Conservation (phyloP, 2,329 filamentous ascomycete genomes). For the Fusarium dimerum region DNA sequence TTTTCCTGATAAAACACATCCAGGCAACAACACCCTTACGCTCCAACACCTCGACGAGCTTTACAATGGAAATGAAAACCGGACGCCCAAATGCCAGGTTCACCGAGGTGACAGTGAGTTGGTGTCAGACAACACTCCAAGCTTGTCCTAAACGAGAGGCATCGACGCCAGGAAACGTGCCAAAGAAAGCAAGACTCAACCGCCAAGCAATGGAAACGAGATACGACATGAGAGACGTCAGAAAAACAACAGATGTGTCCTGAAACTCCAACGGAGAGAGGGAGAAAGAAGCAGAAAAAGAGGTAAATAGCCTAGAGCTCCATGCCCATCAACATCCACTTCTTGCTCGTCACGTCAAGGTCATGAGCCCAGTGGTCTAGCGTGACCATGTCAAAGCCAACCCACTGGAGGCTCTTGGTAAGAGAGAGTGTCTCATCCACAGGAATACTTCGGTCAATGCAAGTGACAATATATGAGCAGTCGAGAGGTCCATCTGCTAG, state of each 20-base stretch:
- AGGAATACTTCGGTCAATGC: slow-evolving; percentile 72
- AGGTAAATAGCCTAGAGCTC: slow-evolving; percentile 64
- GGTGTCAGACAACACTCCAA: too few relatives aligned
- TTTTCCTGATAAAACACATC: slow-evolving; percentile 10
- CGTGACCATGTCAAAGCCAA: slow-evolving; percentile 82
- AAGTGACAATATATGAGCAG: slow-evolving; percentile 77
- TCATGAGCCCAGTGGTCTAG: slow-evolving; percentile 73
- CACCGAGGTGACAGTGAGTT: slow-evolving; percentile 19
- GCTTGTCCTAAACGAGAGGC: too few relatives aligned
- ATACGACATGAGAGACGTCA: slow-evolving; percentile 12
- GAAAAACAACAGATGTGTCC: slow-evolving; percentile 19
- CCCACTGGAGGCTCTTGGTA: slow-evolving; percentile 86
- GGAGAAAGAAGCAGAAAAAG: too few relatives aligned
- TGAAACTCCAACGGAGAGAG: slow-evolving; percentile 22
- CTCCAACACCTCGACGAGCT: slow-evolving; percentile 16
- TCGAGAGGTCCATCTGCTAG: slow-evolving; percentile 75
- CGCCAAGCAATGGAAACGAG: slow-evolving; percentile 1
- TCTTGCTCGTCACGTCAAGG: slow-evolving; percentile 68
- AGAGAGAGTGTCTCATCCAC: slow-evolving; percentile 64
- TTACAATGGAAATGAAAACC: slow-evolving; percentile 2
- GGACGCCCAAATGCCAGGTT: slow-evolving; percentile 14
- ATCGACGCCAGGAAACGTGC: too few relatives aligned
- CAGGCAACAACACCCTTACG: slow-evolving; percentile 12
- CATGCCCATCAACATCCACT: slow-evolving; percentile 88
- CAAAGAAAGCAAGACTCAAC: slow-evolving; percentile 4